Conservation (phyloP, 371 early-diverging fungal genomes). For the Nematocida sp. region DNA sequence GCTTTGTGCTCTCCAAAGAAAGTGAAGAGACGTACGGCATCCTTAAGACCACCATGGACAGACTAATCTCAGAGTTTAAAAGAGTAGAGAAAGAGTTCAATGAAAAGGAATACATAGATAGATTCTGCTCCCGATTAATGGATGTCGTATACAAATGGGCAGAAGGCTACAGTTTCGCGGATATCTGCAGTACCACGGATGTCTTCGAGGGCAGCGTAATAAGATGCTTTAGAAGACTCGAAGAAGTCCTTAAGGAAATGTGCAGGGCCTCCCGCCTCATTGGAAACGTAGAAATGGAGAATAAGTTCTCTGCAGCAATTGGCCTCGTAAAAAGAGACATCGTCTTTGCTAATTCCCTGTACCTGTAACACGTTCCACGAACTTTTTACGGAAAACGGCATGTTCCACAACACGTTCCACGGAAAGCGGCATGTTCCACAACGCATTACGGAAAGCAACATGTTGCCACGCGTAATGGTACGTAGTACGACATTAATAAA, state of each 20-base stretch:
- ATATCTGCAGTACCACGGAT: slow-evolving; percentile 88
- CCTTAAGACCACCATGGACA: slow-evolving; percentile 78
- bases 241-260: slow-evolving; percentile 91
- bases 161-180: slow-evolving; percentile 81
- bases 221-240: slow-evolving; percentile 82
- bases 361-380: slow-evolving; percentile 20
- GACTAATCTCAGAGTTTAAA: slow-evolving; percentile 76
- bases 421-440: too few species aligned
- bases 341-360: slow-evolving; percentile 71
- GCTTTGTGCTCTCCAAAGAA: slow-evolving; percentile 56
- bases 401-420: too few species aligned
- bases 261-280: slow-evolving; percentile 84
- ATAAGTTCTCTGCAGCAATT: slow-evolving; percentile 88
- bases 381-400: too few species aligned
- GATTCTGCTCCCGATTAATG: slow-evolving; percentile 74
- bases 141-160: slow-evolving; percentile 95
- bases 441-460: too few species aligned
- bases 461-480: too few species aligned
- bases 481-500: neutral
- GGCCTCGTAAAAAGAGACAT: slow-evolving; percentile 92
- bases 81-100: slow-evolving; percentile 76
- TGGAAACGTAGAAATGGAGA: slow-evolving; percentile 89
- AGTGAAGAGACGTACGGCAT: slow-evolving; percentile 72
- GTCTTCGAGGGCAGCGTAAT: slow-evolving; percentile 94
- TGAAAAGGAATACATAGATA: slow-evolving; percentile 69